Evolutionary conservation across 495 filamentous ascomycete species (phyloP).

Genomic region (Penicillium simplicissimum): DNA sequence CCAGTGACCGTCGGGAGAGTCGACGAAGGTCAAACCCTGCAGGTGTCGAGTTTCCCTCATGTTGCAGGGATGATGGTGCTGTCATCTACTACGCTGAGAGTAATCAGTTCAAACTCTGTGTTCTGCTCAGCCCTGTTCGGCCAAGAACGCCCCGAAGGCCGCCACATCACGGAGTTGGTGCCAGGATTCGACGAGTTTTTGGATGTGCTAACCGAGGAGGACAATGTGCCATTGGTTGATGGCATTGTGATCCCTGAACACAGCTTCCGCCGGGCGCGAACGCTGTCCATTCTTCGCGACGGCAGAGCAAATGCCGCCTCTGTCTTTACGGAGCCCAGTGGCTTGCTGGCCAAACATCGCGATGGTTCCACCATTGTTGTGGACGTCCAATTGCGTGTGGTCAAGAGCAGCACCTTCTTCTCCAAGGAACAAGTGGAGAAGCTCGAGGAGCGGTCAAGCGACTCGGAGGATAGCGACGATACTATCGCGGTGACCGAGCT

Average conservation of each 20-base stretch:
- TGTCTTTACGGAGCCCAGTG: constrained; percentile 76
- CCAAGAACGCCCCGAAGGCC: constrained; percentile 76
- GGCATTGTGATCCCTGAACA: constrained; percentile 98
- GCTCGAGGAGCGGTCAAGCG: constrained; percentile 31
- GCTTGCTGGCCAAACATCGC: constrained; percentile 80
- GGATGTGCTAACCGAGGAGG: constrained; percentile 78
- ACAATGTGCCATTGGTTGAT: constrained; percentile 77
- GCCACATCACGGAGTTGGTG: constrained; percentile 75
- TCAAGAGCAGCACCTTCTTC: constrained; percentile 72
- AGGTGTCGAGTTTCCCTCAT: constrained; percentile 90
- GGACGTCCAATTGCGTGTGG: constrained; percentile 93
- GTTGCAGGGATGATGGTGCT: constrained; percentile 96
- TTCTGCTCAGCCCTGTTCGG: constrained; percentile 93
- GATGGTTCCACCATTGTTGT: constrained; percentile 90
- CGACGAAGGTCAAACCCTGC: constrained; percentile 63
- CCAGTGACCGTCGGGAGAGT: constrained; percentile 74
- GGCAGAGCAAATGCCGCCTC: constrained; percentile 70
- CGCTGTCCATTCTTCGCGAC: constrained; percentile 77
- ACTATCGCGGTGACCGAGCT: constrained; percentile 64
- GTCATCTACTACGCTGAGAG: constrained; percentile 68
- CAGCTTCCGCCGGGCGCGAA: constrained; percentile 86
- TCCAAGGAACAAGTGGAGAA: constrained; percentile 45
- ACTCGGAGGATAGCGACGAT: constrained; percentile 41
- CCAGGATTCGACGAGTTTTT: constrained; percentile 85
- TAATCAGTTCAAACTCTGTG: constrained; percentile 91